These are phyloP conservation scores for Pelargonium nanum DNA, from an alignment of 345 rosid species.

Conservation along the genomic window DNA sequence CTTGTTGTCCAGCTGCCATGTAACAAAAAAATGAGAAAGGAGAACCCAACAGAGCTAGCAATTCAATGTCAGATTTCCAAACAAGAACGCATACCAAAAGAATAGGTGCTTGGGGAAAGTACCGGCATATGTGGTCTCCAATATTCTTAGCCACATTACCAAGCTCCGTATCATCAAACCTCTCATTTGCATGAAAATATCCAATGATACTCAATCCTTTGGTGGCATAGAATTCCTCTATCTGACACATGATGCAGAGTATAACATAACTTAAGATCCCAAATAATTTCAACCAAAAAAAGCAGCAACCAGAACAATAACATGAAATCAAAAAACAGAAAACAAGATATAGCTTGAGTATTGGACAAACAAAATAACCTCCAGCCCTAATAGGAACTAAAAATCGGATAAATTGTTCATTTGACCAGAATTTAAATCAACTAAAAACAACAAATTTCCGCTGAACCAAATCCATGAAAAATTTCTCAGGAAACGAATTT, in stretches of 20 bases:
- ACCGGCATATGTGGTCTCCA: conserved; percentile 79
- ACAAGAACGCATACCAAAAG: conserved; percentile 47
- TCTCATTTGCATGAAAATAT: conserved; percentile 89
- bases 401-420: too few relatives aligned
- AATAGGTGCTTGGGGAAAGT: conserved; percentile 64
- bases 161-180: conserved; percentile 66
- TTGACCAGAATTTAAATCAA: too few relatives aligned
- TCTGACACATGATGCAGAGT: conserved; percentile 26
- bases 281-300: not conserved
- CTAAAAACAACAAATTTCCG: too few relatives aligned
- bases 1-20: conserved; percentile 66
- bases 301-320: not conserved
- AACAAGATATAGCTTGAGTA: not conserved
- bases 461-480: too few relatives aligned
- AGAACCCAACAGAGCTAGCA: conserved; percentile 3
- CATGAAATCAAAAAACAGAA: not conserved
- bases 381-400: too few relatives aligned
- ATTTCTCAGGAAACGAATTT: not conserved
- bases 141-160: conserved; percentile 70
- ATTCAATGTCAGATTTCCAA: not conserved
- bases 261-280: not conserved
- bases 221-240: conserved; percentile 68
- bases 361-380: not conserved
- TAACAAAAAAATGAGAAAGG: not conserved
- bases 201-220: conserved; percentile 75